A percentile compares a stretch with the other conserved stretches of the same genome.
Conservation (phyloP, 2,329 filamentous ascomycete genomes). For the Talaromyces sp. region DNA sequence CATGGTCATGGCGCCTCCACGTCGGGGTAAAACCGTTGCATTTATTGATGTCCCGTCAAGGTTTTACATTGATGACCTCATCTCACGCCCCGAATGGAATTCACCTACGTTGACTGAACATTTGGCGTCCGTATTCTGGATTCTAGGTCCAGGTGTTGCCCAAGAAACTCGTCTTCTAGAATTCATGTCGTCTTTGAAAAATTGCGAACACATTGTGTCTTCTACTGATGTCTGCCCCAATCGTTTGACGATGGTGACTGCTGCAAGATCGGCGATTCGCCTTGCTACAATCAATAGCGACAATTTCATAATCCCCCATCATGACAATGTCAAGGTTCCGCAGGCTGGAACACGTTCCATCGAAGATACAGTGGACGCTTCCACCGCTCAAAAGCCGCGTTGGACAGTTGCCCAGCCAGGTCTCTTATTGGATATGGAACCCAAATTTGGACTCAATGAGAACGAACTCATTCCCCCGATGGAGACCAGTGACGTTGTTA, state of each 20-base stretch:
- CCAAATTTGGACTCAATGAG: constrained; percentile 39
- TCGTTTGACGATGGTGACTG: constrained; percentile 65
- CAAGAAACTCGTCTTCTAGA: constrained; percentile 59
- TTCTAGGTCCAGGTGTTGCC: constrained; percentile 66
- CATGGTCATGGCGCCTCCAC: constrained; percentile 71
- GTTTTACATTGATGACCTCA: constrained; percentile 66
- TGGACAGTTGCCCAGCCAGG: constrained; percentile 16
- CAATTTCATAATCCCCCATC: constrained; percentile 67
- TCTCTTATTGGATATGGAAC: constrained; percentile 34
- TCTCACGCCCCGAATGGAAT: constrained; percentile 69
- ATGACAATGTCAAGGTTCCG: constrained; percentile 54
- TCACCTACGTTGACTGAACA: constrained; percentile 62
- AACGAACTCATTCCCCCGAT: constrained; percentile 29
- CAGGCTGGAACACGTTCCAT: constrained; percentile 30
- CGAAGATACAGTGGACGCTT: constrained; percentile 18
- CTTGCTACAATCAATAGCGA: constrained; percentile 69
- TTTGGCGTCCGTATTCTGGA: constrained; percentile 72
- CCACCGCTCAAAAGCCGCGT: background rate
- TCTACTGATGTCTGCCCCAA: constrained; percentile 72
- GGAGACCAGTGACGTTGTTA: constrained; percentile 22
- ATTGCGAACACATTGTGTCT: constrained; percentile 72
- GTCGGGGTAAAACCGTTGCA: constrained; percentile 69
- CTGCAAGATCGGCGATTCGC: constrained; percentile 63
- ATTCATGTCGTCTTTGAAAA: constrained; percentile 63
- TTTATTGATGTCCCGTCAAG: constrained; percentile 72